Base-by-base conservation (phyloP, 2,329 filamentous ascomycete genomes). In the Xylaria sp. region DNA sequence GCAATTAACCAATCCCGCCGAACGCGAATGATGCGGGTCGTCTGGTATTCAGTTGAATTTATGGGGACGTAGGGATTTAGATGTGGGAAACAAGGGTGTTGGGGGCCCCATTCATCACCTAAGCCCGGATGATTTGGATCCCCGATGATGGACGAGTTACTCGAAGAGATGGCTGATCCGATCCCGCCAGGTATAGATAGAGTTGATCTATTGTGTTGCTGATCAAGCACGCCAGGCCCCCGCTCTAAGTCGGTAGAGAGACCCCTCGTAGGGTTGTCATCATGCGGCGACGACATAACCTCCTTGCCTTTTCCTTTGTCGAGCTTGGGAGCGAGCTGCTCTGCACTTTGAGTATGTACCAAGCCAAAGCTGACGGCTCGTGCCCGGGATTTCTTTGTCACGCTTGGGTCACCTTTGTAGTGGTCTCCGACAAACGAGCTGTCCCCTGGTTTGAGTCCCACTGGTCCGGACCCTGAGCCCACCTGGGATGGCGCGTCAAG, bases 61-160 rank as follows among this genome's bases (percentile, higher is more conserved):
- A 92, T 78, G 0, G 94, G 90, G 6, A 97, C 95, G 79, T 99
- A 94, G 0, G 94, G 92, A 76, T 98, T 98, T 45, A 93, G 83
- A 77, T 98, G 96, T 57, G 96, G 96, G 77, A 91, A 98, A 79
- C 96, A 99, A 4, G 96, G 95, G 78, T 99, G 96, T 46, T 91
- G 89, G 15, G 94, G 94, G 0, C 96, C 95, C 96, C 96, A 99
- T 80, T 93, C 89, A 60, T 93, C 89, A 70, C 92, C 91, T 61
- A 90, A 85, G 32, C 89, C 90, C 25, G 87, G 85, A 58, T 90
- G 87, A 56, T 90, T 87, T 36, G 84, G 81, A 69, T 89, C 87
- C 43, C 87, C 87, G 83, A 89, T 85, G 45, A 89, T 89, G 28
- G 87, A 89, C 12, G 86, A 89, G 74, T 88, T 81, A 58, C 83